Conservation (phyloP, 305 asterid genomes). For the Fraxinus xanthoxyloides region DNA sequence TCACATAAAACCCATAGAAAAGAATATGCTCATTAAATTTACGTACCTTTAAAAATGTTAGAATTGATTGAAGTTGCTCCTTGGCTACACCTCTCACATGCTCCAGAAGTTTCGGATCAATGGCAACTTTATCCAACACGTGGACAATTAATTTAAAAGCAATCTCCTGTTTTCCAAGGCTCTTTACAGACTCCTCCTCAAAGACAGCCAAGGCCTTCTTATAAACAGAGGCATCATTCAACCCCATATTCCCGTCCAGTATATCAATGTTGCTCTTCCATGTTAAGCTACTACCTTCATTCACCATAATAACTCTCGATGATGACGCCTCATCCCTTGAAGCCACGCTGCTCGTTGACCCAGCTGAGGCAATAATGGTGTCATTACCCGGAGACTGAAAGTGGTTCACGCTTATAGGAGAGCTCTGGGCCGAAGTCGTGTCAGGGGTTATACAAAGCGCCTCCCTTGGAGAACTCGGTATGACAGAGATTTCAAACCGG, state of each 20-base stretch:
- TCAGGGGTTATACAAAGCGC: slow-evolving; percentile 38
- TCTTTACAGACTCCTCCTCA: slow-evolving; percentile 73
- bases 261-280: slow-evolving; percentile 75
- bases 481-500: slow-evolving; percentile 52
- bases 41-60: slow-evolving; percentile 72
- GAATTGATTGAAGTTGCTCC: slow-evolving; percentile 74
- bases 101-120: slow-evolving; percentile 69
- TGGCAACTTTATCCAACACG: slow-evolving; percentile 51
- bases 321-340: slow-evolving; percentile 42
- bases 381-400: slow-evolving; percentile 49
- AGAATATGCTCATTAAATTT: slow-evolving; percentile 2
- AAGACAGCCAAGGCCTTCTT: slow-evolving; percentile 50
- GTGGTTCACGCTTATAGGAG: slow-evolving; percentile 53
- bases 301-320: slow-evolving; percentile 34
- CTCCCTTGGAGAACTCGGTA: slow-evolving; percentile 56
- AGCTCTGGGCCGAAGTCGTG: slow-evolving; percentile 54
- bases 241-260: slow-evolving; percentile 37
- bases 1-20: slow-evolving; percentile 8
- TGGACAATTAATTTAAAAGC: slow-evolving; percentile 70
- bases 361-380: slow-evolving; percentile 36
- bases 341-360: slow-evolving; percentile 41
- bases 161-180: slow-evolving; percentile 80
- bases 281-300: slow-evolving; percentile 49
- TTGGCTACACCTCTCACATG: slow-evolving; percentile 75
- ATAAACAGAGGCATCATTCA: slow-evolving; percentile 32